phyloP scores from a whole-genome alignment of 148 eudicot genomes.

The Rhododendron ferrugineum region DNA sequence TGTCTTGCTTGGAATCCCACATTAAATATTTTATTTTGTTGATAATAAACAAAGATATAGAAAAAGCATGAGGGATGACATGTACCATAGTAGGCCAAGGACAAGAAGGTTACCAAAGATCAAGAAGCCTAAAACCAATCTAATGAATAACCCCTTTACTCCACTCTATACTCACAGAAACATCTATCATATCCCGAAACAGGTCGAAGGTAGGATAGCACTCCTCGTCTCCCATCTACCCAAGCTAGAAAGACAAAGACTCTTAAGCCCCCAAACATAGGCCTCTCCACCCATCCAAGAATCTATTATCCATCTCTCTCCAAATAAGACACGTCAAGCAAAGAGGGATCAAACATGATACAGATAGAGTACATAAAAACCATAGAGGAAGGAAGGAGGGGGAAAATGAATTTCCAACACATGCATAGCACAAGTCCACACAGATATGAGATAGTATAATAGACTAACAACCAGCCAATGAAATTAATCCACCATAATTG shows the following conservation, averaged over 20 bases:
- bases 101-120: no score
- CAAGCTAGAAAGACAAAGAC: neutral
- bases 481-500: neutral
- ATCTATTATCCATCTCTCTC: no score
- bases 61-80: neutral
- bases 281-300: neutral
- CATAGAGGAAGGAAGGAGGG: neutral
- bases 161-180: no score
- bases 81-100: neutral
- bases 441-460: neutral
- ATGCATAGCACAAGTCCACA: neutral
- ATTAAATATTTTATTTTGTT: neutral
- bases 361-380: neutral
- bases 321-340: no score
- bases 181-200: neutral
- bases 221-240: neutral
- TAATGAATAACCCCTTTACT: neutral
- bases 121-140: neutral
- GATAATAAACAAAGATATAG: neutral
- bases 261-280: neutral
- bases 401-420: neutral
- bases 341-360: neutral
- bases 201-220: neutral
- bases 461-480: neutral
- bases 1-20: neutral